Base-by-base conservation (phyloP, 202 grass and related monocot genomes). In the Setaria italica region DNA sequence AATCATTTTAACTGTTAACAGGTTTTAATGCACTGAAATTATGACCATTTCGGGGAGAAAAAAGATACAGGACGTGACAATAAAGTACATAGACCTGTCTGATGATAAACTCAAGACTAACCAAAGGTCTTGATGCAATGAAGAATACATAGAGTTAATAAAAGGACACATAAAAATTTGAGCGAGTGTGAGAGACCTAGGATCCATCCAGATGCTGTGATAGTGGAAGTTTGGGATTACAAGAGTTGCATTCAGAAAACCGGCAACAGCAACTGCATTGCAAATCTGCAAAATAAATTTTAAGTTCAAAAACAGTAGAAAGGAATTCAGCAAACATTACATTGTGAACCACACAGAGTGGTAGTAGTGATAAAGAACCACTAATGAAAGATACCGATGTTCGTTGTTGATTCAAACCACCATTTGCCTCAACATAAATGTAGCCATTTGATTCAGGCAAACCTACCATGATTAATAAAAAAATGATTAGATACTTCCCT, bases 181-280 rank as follows among this genome's bases (percentile, higher is more conserved):
- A 65, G 47, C 15, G 43, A 48, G 53, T 32, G 43, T 3, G 60
- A 78, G 70, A 90, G 35, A 99, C 96, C 96, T 99, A 88, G 91
- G 96, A 92, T 99, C 97, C 87, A 87, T 99, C 97, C 97, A 99
- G 76, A 99, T 96, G 77, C 97, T 99, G 88, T 99, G 97, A 67
- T 99, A 99, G 69, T 96, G 97, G 54, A 99, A 99, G 86, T 96
- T 92, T 56, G 97, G 97, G 37, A 99, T 96, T 53, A 99, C 67
- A 87, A 99, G 91, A 58, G 97, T 99, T 34, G 97, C 97, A 73
- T 99, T 99, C 35, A 99, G 85, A 94, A 92, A 99, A 68, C 93
- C 97, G 45, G 97, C 93, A 84, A 99, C 97, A 60, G 97, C 93
- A 16, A 99, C 97, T 55, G 97, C 97, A 94, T 99, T 99, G 86